A percentile compares a stretch with the other conserved stretches of the same genome.
phyloP scores from a whole-genome alignment of 768 basidiomycete genomes.

The Leccinum incarnatum region DNA sequence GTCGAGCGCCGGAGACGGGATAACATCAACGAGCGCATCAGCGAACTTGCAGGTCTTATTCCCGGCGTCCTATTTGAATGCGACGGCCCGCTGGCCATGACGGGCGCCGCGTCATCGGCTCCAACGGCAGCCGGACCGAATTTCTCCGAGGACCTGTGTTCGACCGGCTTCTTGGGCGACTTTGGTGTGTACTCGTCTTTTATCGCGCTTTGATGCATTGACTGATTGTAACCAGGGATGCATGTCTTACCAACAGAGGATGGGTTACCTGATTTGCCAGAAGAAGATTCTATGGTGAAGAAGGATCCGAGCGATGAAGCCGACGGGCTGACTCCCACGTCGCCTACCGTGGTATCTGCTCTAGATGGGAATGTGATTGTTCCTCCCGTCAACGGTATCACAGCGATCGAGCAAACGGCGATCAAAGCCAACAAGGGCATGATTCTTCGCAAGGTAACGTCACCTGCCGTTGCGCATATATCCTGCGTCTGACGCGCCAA shows the following conservation, averaged over 20 bases:
- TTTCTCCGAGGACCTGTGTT: conserved; percentile 21
- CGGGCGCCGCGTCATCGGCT: conserved; percentile 11
- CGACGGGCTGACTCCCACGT: conserved; percentile 20
- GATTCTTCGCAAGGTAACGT: conserved; percentile 73
- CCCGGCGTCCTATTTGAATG: conserved; percentile 81
- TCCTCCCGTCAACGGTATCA: conserved; percentile 10
- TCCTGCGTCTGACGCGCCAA: background rate
- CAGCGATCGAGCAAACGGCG: conserved; percentile 35
- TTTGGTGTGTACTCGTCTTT: conserved; percentile 14
- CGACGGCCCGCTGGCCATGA: conserved; percentile 31
- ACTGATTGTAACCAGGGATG: conserved; percentile 15
- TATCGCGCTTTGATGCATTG: background rate
- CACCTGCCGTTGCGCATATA: background rate
- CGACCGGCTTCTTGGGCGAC: conserved; percentile 19
- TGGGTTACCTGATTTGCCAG: conserved; percentile 29
- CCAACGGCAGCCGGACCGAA: conserved; percentile 12
- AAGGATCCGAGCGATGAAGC: conserved; percentile 31
- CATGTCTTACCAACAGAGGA: conserved; percentile 27
- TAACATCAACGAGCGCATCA: conserved; percentile 95
- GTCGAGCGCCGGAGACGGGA: conserved; percentile 86
- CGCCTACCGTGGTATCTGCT: conserved; percentile 17
- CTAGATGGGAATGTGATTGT: conserved; percentile 6
- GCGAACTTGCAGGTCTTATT: conserved; percentile 83
- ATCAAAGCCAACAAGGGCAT: conserved; percentile 95
- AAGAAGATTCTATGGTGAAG: conserved; percentile 25